Evolutionary conservation across 768 basidiomycete species (phyloP).

Genomic region (Trametes coccinea): DNA sequence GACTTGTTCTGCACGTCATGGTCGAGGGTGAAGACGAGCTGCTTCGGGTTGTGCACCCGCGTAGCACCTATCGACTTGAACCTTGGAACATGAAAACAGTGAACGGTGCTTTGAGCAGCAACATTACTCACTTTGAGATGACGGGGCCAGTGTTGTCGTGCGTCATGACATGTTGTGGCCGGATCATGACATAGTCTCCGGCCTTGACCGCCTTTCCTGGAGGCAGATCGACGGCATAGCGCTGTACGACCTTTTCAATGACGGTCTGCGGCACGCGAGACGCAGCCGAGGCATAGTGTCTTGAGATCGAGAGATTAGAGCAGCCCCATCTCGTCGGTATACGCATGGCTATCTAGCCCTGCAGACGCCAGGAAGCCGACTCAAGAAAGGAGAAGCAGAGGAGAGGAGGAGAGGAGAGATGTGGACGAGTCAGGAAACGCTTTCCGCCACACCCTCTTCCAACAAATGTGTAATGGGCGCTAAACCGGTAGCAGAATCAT

Average conservation of each 20-base stretch:
- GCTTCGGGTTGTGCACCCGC: constrained; percentile 72
- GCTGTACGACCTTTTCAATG: constrained; percentile 98
- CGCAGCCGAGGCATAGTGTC: constrained; percentile 36
- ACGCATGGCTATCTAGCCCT: constrained; percentile 5
- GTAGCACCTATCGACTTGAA: constrained; percentile 95
- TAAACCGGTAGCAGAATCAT: background rate
- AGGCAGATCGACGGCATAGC: constrained; percentile 90
- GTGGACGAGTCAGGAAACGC: no score
- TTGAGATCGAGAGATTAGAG: background rate
- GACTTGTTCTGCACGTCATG: constrained; percentile 98
- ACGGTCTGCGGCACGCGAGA: constrained; percentile 70
- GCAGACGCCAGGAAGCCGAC: background rate
- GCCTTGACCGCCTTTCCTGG: constrained; percentile 79
- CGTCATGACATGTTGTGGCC: constrained; percentile 97
- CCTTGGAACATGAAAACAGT: constrained; percentile 40
- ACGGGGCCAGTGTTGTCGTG: constrained; percentile 99
- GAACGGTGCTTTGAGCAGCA: background rate
- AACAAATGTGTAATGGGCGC: background rate
- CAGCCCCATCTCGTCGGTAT: background rate
- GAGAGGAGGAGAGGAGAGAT: no score
- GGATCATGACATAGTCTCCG: constrained; percentile 99
- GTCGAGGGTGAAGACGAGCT: constrained; percentile 95
- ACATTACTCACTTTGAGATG: constrained; percentile 80
- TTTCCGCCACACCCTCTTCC: no score
- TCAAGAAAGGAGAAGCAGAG: no score